Evolutionary conservation across 2,329 filamentous ascomycete species (phyloP).

Genomic region (Colletotrichum sojae): DNA sequence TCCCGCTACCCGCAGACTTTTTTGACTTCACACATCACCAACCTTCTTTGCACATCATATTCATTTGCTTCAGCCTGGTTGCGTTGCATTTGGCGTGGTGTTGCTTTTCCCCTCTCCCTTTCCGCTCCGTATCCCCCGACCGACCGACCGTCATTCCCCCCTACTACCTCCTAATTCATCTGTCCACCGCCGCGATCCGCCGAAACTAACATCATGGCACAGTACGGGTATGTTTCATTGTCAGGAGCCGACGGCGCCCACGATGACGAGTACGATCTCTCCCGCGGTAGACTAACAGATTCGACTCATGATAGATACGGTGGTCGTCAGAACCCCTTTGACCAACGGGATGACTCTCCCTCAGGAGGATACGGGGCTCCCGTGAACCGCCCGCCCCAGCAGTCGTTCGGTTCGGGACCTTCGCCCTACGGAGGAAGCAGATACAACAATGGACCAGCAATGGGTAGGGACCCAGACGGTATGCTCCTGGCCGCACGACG

Average conservation of each 20-base stretch:
- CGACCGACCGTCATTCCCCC: not conserved
- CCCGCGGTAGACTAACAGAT: slow-evolving; percentile 49
- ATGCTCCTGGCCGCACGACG: slow-evolving; percentile 31
- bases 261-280: slow-evolving; percentile 36
- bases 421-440: slow-evolving; percentile 44
- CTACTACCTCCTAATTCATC: slow-evolving; percentile 15
- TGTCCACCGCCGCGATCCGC: slow-evolving; percentile 16
- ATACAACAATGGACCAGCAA: slow-evolving; percentile 44
- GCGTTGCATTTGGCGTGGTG: slow-evolving; percentile 34
- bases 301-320: slow-evolving; percentile 63
- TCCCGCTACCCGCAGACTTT: slow-evolving; percentile 20
- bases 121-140: not conserved
- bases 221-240: slow-evolving; percentile 62
- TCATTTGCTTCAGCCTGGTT: slow-evolving; percentile 37
- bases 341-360: slow-evolving; percentile 62
- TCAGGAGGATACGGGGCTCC: slow-evolving; percentile 48
- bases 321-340: slow-evolving; percentile 70
- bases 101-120: not conserved
- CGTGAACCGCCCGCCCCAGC: slow-evolving; percentile 34
- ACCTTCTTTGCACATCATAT: slow-evolving; percentile 39
- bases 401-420: slow-evolving; percentile 38
- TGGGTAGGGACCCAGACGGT: slow-evolving; percentile 40
- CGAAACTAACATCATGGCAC: slow-evolving; percentile 56
- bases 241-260: slow-evolving; percentile 34
- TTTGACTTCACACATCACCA: slow-evolving; percentile 24